Evolutionary conservation across 805 yeast species (phyloP).

Genomic region (Komagataella mondaviorum): DNA sequence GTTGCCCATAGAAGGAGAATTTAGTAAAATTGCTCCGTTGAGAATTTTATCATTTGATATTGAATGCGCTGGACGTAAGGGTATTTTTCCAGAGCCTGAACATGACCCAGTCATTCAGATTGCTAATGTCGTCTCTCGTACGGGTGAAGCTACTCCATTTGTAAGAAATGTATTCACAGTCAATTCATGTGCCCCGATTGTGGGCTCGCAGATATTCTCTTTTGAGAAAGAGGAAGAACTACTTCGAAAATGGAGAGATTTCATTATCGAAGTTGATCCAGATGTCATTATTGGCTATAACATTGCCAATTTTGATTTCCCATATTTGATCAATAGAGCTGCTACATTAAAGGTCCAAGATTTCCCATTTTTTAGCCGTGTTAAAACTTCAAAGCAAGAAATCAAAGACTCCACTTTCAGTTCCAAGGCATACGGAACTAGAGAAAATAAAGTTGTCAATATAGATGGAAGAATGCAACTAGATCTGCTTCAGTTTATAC

Average conservation of each 20-base stretch:
- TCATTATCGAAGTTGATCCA: slow-evolving; percentile 76
- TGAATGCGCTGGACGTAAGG: slow-evolving; percentile 97
- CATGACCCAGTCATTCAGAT: slow-evolving; percentile 93
- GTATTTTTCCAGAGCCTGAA: slow-evolving; percentile 91
- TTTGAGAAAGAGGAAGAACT: slow-evolving; percentile 66
- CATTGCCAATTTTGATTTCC: slow-evolving; percentile 88
- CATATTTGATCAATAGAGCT: slow-evolving; percentile 84
- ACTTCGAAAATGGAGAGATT: slow-evolving; percentile 79
- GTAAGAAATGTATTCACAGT: slow-evolving; percentile 92
- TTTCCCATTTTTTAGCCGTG: slow-evolving; percentile 84
- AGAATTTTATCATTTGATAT: slow-evolving; percentile 92
- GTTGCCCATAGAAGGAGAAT: slow-evolving; percentile 86
- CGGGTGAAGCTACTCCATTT: slow-evolving; percentile 81
- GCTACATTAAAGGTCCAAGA: slow-evolving; percentile 43
- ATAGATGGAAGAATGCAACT: slow-evolving; percentile 94
- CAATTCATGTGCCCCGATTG: slow-evolving; percentile 81
- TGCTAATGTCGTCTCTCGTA: slow-evolving; percentile 81
- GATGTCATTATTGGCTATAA: slow-evolving; percentile 96
- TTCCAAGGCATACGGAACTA: slow-evolving; percentile 92
- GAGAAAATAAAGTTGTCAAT: slow-evolving; percentile 83
- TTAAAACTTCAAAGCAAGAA: slow-evolving; percentile 56
- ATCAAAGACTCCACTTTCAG: slow-evolving; percentile 73
- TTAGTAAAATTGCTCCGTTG: slow-evolving; percentile 86
- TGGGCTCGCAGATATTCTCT: slow-evolving; percentile 82
- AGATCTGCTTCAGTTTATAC: slow-evolving; percentile 84